Evolutionary conservation across 371 early-diverging fungal genomes (phyloP), one percentile per base, ranked within the genome.

Genomic region (Quaeritorhiza haematococci): DNA sequence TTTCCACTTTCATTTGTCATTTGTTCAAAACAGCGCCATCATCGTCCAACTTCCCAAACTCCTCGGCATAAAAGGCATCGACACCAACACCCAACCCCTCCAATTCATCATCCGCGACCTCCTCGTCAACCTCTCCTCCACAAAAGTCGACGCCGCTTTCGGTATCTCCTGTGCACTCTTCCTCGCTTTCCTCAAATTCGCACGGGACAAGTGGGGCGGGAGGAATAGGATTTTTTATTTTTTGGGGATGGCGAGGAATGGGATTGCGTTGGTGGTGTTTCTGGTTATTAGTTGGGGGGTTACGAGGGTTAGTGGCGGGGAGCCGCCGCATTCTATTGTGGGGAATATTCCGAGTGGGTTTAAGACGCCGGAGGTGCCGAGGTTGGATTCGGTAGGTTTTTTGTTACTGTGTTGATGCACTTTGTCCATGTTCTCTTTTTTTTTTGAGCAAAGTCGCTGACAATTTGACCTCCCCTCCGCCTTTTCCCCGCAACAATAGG

Each of bases 21-120:
- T n/a, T n/a, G n/a, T n/a, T n/a, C n/a, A n/a, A n/a, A n/a, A n/a
- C n/a, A n/a, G n/a, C n/a, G n/a, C n/a, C 62, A 80, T 92, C 32
- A 82, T 89, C 64, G 79, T 78, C 47, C 92, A 93, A 67, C 62
- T 89, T 19, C 80, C 85, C 17, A 78, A 81, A 26, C 76, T 92
- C 41, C 69, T 89, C 53, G 92, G 93, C 54, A 71, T 89, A 19
- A 75, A 73, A 41, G 74, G 75, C 38, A 74, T 90, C 62, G 73
- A 83, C 66, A 87, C 84, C 27, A 79, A 78, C 34, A 74, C 71
- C 24, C 62, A 76, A 0, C 72, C 66, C n/a, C n/a, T n/a, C n/a
- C 82, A 83, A 55, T 51, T 70, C 26, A 71, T 85, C n/a, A 72
- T 87, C 58, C 72, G 76, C 47, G 75, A 80, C 49, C 81, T 80